Evolutionary conservation across 2,329 filamentous ascomycete species (phyloP), one percentile per base, ranked within the genome.

Genomic region (Annulohypoxylon truncatum): DNA sequence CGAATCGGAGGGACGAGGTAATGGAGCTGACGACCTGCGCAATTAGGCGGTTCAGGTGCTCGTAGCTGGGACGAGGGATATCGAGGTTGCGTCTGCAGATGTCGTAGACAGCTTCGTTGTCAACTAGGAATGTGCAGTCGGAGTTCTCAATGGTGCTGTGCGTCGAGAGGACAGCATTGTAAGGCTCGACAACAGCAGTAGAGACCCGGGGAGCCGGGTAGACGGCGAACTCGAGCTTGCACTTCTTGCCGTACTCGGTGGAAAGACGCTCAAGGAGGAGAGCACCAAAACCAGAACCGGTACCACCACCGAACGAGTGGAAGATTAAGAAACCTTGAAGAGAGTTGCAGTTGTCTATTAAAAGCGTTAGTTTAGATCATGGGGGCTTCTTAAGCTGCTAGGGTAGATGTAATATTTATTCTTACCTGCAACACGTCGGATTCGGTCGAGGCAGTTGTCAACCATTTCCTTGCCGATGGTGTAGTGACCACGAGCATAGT

Each of bases 381-480:
- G 1, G 7, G 24, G n/a, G 8, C 15, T 13, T n/a, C 10, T 15
- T 22, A 7, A 53, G 10, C n/a, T 24, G 48, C 15, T n/a, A n/a
- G n/a, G n/a, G n/a, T n/a, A 26, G n/a, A 29, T 35, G 29, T 13
- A 55, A 44, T 18, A 33, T 59, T 12, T 20, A 4, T 22, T 78
- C 86, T 77, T 77, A 91, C 89, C 89, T 77, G 85, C 86, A 73
- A 91, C 88, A 71, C 89, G 89, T 75, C 89, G 89, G 72, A 92
- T 87, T 73, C 87, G 87, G 75, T 92, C 89, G 75, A 91, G 87
- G 75, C 91, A 89, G 73, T 80, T 85, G 77, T 92, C 89, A 59
- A 91, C 87, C 87, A 91, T 89, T 83, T 92, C 89, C 85, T 92
- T 92, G 81, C 90, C 90, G 73, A 92, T 89, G 73, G 90, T 92